phyloP scores from a whole-genome alignment of 2,329 filamentous ascomycete genomes.

The Dactylella cylindrospora region DNA sequence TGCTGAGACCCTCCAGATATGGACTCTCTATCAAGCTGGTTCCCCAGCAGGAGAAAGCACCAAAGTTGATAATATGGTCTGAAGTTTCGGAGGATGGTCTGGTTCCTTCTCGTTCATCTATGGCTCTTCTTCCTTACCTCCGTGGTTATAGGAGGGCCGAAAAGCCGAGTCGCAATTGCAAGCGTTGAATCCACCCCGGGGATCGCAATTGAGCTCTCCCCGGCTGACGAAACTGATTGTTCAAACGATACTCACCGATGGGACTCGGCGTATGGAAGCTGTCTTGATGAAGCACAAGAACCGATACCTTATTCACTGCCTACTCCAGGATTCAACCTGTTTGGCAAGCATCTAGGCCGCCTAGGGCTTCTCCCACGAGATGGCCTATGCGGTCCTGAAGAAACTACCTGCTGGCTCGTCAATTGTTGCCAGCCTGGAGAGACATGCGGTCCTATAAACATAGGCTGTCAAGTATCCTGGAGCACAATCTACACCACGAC shows the following conservation, averaged over 20 bases:
- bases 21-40: too few relatives aligned
- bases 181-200: too few relatives aligned
- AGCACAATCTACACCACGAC: constrained; percentile 42
- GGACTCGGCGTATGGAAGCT: constrained; percentile 18
- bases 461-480: constrained; percentile 37
- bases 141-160: too few relatives aligned
- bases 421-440: constrained; percentile 35
- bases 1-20: too few relatives aligned
- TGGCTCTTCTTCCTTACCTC: too few relatives aligned
- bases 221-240: constrained; percentile 5
- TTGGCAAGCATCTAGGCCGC: constrained; percentile 1
- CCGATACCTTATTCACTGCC: not conserved
- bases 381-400: constrained; percentile 16
- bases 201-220: too few relatives aligned
- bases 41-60: too few relatives aligned
- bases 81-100: too few relatives aligned
- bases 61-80: too few relatives aligned
- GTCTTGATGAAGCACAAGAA: constrained; percentile 23
- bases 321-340: not conserved
- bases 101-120: too few relatives aligned
- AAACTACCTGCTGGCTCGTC: constrained; percentile 26
- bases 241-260: constrained; percentile 38
- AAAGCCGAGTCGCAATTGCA: too few relatives aligned
- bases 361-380: constrained; percentile 18
- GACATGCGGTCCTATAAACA: constrained; percentile 19